Base-by-base conservation (phyloP, 371 early-diverging fungal genomes). In the Actinomucor elegans region DNA sequence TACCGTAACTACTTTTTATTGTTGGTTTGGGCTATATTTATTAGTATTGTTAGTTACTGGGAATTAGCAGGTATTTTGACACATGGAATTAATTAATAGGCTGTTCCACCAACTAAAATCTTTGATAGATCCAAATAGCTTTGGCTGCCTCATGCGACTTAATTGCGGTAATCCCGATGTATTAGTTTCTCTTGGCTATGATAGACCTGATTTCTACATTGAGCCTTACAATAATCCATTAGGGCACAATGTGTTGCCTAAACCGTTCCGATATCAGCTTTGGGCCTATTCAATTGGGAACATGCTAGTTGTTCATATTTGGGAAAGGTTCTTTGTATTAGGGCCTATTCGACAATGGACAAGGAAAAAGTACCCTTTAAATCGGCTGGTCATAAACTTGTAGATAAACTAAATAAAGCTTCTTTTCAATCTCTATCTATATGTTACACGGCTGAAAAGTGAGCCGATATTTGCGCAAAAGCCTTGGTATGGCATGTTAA, bases 241-340 rank as follows among this genome's bases (percentile, higher is more conserved):
- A 3, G 89, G 90, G 4, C 88, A 90, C 64, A 91, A 90, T 48
- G 85, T 89, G 6, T 58, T 90, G 38, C 91, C 92, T 8, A 52
- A 53, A 23, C n/a, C 52, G 5, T 86, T 86, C 56, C 63, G 93
- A 17, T 80, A 69, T 55, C 52, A 59, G 29, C 61, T 93, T 8
- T 81, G 75, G 73, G 75, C 55, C 0, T 69, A 69, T 31, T 67
- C 68, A 11, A 36, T 75, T 11, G 69, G 40, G 27, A 77, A 80
- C 52, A 61, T 80, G 55, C 14, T 65, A 4, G 31, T 40, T 0
- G 56, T 54, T 0, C 53, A 67, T 34, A 29, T 59, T 6, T 79
- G 72, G 70, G 76, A 79, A 50, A 37, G 58, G 7, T 21, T 71
- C 9, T 44, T 73, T 20, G 48, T 79, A 9, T 45, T 75, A 12